Base-by-base conservation (phyloP, 495 filamentous ascomycete genomes). In the Annulohypoxylon stygium region DNA sequence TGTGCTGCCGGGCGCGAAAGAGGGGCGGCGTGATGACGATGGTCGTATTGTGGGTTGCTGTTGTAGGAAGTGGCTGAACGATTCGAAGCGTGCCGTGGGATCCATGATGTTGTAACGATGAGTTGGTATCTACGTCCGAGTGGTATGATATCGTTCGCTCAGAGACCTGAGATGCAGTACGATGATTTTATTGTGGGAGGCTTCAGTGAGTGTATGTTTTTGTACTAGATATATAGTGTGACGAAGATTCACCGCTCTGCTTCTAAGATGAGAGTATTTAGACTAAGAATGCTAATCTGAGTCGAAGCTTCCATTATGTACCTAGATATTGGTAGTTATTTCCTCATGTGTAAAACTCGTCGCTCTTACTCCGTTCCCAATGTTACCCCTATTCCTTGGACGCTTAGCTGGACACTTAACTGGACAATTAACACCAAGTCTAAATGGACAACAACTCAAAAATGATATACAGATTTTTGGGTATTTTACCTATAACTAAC, bases 81-180 rank as follows among this genome's bases (percentile, higher is more conserved):
- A 54, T 20, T 67, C 47, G 30, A n/a, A 25, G 12, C 54, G 26
- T 1, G 23, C 25, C 3, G 16, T 47, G 23, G 36, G 48, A 33
- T 73, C 60, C 64, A 69, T 73, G 25, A 20, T 43, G 18, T 14
- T 43, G 57, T 43, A 12, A 45, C 16, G 57, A 41, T 59, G 55
- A 18, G 20, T 48, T 37, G n/a, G 45, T 53, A 23, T 50, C 3
- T 45, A 30, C 3, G 30, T 50, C 2, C n/a, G 43, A 3, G 20
- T 50, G 41, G 5, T 26, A 36, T 63, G n/a, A 1, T 34, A 18
- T 55, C 1, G 36, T 12, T 39, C 11, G 36, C 26, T 36, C 34
- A 12, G 11, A 2, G 16, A 14, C 4, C 18, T n/a, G 26, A 16
- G 12, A 36, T 50, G n/a, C n/a, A 23, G 16, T 2, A 18, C 25